Evolutionary conservation across 2,329 filamentous ascomycete genomes (phyloP).

Genomic region (Xylariaceae sp.): DNA sequence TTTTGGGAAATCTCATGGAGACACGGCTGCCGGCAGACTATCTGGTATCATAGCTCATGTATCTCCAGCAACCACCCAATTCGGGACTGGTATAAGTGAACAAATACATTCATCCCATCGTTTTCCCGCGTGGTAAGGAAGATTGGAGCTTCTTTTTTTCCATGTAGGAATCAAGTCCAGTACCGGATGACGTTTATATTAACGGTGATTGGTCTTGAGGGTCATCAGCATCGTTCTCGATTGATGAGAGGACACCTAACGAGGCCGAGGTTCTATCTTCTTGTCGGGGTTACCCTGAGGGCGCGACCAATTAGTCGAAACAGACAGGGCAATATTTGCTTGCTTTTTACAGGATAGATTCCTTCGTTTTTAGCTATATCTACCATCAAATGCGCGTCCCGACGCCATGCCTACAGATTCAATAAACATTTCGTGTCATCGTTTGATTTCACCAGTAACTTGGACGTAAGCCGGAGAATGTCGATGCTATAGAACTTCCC

Average conservation of each 20-base stretch:
- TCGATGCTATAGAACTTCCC: constrained; percentile 47
- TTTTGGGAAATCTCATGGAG: too few relatives aligned
- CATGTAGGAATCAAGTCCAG: too few relatives aligned
- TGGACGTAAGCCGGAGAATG: constrained; percentile 56
- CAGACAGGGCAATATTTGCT: not conserved
- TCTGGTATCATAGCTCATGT: too few relatives aligned
- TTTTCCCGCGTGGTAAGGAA: too few relatives aligned
- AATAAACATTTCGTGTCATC: constrained; percentile 9
- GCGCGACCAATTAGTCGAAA: not conserved
- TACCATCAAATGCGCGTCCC: constrained; percentile 19
- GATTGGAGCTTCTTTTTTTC: too few relatives aligned
- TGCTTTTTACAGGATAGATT: constrained; percentile 10
- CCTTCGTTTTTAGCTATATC: constrained; percentile 7
- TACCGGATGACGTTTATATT: too few relatives aligned
- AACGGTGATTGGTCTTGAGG: too few relatives aligned
- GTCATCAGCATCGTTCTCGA: not conserved
- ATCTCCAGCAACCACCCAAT: too few relatives aligned
- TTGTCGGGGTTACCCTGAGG: not conserved
- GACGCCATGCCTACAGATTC: constrained; percentile 15
- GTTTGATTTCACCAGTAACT: constrained; percentile 50
- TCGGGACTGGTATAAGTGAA: too few relatives aligned
- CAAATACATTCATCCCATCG: too few relatives aligned
- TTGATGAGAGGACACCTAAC: too few relatives aligned
- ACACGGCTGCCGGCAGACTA: too few relatives aligned
- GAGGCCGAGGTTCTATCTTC: not conserved